Conservation (phyloP, 257 asterid genomes). For the Hygrophila difformis region DNA sequence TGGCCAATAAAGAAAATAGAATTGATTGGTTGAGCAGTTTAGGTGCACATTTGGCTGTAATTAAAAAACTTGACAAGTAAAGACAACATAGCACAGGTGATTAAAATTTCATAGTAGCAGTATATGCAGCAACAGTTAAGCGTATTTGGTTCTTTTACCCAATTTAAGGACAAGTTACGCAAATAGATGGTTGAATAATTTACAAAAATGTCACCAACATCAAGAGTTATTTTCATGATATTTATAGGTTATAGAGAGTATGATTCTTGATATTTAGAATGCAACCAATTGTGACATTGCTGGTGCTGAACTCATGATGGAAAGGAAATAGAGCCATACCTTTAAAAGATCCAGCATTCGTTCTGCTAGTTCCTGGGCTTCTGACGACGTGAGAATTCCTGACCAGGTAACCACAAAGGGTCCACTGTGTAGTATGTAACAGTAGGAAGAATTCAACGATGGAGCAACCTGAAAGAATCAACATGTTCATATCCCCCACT, state of each 20-base stretch:
- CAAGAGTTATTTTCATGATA: no score
- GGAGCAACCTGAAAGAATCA: constrained; percentile 70
- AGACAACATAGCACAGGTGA: no score
- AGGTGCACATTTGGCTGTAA: constrained; percentile 87
- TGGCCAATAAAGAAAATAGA: constrained; percentile 91
- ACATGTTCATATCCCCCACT: constrained; percentile 13
- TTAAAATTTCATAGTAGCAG: no score
- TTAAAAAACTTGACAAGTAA: constrained; percentile 13
- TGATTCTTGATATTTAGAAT: neutral
- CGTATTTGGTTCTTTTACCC: no score
- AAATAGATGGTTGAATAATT: constrained; percentile 1
- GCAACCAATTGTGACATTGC: constrained; percentile 15
- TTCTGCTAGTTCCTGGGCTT: constrained; percentile 91
- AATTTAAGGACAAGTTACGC: neutral
- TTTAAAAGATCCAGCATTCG: constrained; percentile 90
- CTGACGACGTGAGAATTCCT: constrained; percentile 81
- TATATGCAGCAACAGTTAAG: no score
- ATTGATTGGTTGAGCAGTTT: constrained; percentile 86
- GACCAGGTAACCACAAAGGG: constrained; percentile 79
- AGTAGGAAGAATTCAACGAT: constrained; percentile 83
- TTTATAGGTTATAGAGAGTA: neutral
- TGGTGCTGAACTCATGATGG: constrained; percentile 4
- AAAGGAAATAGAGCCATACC: constrained; percentile 34
- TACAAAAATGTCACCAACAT: neutral
- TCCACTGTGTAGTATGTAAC: constrained; percentile 85